phyloP scores from a whole-genome alignment of 441 rosid genomes.

The Sinapis alba region DNA sequence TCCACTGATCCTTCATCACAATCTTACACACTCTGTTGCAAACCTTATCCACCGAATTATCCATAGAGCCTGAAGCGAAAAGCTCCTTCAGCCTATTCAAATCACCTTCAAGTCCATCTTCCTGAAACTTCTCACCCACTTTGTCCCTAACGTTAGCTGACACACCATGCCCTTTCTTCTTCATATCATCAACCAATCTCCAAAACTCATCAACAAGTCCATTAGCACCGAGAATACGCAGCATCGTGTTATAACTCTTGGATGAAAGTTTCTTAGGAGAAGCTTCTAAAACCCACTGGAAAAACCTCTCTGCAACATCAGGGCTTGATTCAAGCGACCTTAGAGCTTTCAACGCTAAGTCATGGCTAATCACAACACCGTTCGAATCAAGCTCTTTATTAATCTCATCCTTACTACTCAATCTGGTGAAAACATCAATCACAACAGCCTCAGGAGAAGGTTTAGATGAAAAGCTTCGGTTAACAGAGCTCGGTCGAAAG shows the following conservation, averaged over 20 bases:
- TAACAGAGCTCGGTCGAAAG: neutral
- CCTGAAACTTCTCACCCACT: slow-evolving; percentile 57
- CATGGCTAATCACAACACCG: slow-evolving; percentile 48
- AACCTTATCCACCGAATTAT: slow-evolving; percentile 53
- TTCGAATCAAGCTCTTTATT: slow-evolving; percentile 53
- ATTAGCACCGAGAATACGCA: slow-evolving; percentile 56
- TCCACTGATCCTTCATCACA: slow-evolving; percentile 69
- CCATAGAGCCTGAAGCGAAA: slow-evolving; percentile 65
- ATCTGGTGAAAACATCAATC: slow-evolving; percentile 52
- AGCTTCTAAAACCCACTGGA: slow-evolving; percentile 59
- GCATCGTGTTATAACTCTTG: slow-evolving; percentile 64
- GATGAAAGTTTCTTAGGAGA: slow-evolving; percentile 55
- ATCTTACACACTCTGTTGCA: slow-evolving; percentile 64
- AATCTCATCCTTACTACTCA: slow-evolving; percentile 41
- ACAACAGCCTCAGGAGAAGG: slow-evolving; percentile 32
- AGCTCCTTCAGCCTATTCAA: slow-evolving; percentile 57
- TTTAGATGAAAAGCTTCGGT: slow-evolving; percentile 55
- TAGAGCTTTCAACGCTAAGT: slow-evolving; percentile 56
- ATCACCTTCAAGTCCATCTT: slow-evolving; percentile 56
- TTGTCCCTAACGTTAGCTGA: slow-evolving; percentile 57
- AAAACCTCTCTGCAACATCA: slow-evolving; percentile 61
- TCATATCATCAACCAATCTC: slow-evolving; percentile 66
- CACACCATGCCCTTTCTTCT: slow-evolving; percentile 67
- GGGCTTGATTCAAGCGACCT: slow-evolving; percentile 55
- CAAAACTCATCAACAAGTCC: slow-evolving; percentile 69